Conservation (phyloP, 2,329 filamentous ascomycete genomes). For the Elsinoe perseae region DNA sequence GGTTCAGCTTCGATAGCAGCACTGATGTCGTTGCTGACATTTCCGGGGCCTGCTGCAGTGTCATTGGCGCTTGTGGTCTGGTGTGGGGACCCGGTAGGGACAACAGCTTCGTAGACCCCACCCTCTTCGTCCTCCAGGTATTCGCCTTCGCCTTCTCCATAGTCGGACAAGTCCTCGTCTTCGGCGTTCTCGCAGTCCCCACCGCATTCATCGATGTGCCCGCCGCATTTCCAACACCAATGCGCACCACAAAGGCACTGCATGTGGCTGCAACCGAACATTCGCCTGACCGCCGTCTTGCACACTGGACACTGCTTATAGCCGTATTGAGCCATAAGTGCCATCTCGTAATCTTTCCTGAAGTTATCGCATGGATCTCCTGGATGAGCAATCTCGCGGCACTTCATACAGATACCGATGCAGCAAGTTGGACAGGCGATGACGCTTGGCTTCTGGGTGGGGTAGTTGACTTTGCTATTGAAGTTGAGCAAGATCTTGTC, state of each 20-base stretch:
- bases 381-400: constrained; percentile 37
- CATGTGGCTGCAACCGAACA: constrained; percentile 45
- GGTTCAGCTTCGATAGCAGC: too few species aligned
- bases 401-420: constrained; percentile 37
- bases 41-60: too few species aligned
- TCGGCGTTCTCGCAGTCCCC: constrained; percentile 24
- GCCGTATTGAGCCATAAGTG: constrained; percentile 37
- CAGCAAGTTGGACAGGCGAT: constrained; percentile 40
- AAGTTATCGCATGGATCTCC: constrained; percentile 31
- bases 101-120: background rate
- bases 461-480: background rate
- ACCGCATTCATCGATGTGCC: constrained; percentile 30
- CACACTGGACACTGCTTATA: constrained; percentile 47
- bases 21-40: too few species aligned
- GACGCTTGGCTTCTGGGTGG: background rate
- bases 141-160: constrained; percentile 22
- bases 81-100: background rate
- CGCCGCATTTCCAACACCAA: constrained; percentile 43
- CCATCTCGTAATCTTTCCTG: constrained; percentile 31
- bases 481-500: constrained; percentile 5
- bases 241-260: constrained; percentile 43
- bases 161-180: constrained; percentile 17
- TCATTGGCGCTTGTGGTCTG: background rate
- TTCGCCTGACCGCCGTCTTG: constrained; percentile 39
- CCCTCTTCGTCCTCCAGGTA: constrained; percentile 24